A percentile compares a stretch with the other conserved stretches of the same genome.
Evolutionary conservation across 345 rosid genomes (phyloP).

Genomic region (Eucalyptus sp.): DNA sequence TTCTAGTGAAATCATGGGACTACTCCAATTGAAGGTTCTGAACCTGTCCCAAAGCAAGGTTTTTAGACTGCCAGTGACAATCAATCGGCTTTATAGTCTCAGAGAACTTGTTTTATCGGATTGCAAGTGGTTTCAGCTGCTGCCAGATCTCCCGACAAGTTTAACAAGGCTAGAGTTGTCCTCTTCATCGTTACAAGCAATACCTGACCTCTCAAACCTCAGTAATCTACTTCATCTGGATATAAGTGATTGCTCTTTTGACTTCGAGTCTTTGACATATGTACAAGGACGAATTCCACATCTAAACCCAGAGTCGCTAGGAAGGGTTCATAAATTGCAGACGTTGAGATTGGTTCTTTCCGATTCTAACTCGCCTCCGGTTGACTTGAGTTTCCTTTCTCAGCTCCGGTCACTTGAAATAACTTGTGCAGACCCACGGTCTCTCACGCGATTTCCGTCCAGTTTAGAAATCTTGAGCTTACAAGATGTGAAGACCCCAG

Average conservation of each 20-base stretch:
- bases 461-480: not conserved
- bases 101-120: too few relatives aligned
- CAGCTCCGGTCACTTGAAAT: not conserved
- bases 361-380: not conserved
- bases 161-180: not conserved
- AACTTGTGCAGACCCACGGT: not conserved
- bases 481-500: not conserved
- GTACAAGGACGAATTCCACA: not conserved
- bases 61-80: not conserved
- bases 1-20: fast-evolving
- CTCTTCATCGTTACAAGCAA: fast-evolving
- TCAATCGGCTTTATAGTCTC: not conserved
- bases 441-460: not conserved
- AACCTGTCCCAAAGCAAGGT: fast-evolving
- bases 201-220: not conserved
- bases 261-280: fast-evolving
- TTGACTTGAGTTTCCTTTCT: not conserved
- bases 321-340: not conserved
- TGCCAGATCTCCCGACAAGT: fast-evolving
- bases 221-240: not conserved
- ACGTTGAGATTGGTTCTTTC: not conserved
- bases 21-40: not conserved
- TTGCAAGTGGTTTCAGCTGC: fast-evolving
- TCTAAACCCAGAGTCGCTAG: not conserved
- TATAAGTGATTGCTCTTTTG: not conserved